Base-by-base conservation (phyloP, 106 monocot genomes). In the Chionographis japonica region DNA sequence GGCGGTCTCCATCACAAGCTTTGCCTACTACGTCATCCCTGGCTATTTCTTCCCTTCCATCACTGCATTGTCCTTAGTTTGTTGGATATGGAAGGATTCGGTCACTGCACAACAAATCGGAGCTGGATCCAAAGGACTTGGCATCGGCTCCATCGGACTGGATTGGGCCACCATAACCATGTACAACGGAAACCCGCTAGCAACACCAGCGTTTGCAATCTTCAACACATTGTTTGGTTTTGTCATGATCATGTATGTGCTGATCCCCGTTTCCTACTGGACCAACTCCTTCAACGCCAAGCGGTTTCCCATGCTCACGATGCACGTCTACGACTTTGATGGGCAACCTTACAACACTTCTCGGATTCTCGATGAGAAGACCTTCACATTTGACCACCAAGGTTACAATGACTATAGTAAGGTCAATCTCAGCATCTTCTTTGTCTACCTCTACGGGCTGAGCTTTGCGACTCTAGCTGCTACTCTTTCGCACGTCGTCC, bases 41-140 rank as follows among this genome's bases (percentile, higher is more conserved):
- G 72, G 71, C 37, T 81, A 65, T 19, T 63, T 85, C 19, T 88
- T 88, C 66, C 84, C 81, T 4, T 56, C 76, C 35, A 69, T 85
- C 53, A 72, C 81, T 8, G 38, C 69, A 4, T 37, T 88, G 16
- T 88, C 88, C 0, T 35, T 79, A 6, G 61, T 74, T 3, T 89
- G 89, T 59, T 52, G 71, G 20, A 68, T 89, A 3, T 85, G 72
- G 73, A 85, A 82, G 52, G n/a, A 77, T 37, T 89, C 85, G 0
- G 40, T 85, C 52, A 82, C 79, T 0, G 82, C 85, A 3, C 88
- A 85, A 12, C 81, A 89, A 46, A 77, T 89, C 37, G 85, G 88
- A 0, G 81, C 81, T 1, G 88, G 84, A 3, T 54, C 78, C 20
- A 60, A 49, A 2, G 88, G 88, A 9, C 71, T 88, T 3, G 89